These are phyloP conservation scores for Aspergillus cristatus DNA, from an alignment of 495 filamentous ascomycete species.

Conservation along the genomic window DNA sequence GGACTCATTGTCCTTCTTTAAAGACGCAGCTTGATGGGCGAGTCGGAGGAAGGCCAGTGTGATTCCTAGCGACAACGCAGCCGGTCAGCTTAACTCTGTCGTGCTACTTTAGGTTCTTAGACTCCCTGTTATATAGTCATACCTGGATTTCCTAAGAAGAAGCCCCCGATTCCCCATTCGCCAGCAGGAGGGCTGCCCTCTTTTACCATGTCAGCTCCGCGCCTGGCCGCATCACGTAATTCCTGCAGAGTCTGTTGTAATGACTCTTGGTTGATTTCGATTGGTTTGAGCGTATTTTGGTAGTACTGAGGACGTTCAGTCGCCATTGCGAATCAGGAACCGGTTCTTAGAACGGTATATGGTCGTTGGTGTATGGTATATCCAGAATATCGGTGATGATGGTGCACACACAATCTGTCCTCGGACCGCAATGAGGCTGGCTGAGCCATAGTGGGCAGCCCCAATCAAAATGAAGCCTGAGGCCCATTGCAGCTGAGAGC, in stretches of 20 bases:
- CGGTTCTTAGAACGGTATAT: no score
- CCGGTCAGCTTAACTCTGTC: no score
- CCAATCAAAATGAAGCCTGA: no score
- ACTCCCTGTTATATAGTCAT: constrained; percentile 1
- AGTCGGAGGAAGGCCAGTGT: constrained; percentile 30
- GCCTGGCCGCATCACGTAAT: constrained; percentile 19
- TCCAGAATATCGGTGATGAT: no score
- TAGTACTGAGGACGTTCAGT: constrained; percentile 13
- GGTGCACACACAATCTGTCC: no score
- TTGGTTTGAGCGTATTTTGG: constrained; percentile 9
- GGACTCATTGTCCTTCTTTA: constrained; percentile 5
- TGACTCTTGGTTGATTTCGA: constrained; percentile 3
- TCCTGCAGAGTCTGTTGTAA: constrained; percentile 15
- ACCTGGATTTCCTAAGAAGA: constrained; percentile 25
- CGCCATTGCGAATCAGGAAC: neutral
- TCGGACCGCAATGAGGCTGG: no score
- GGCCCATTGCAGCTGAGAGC: no score
- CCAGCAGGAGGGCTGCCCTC: constrained; percentile 13
- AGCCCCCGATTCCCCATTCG: constrained; percentile 17
- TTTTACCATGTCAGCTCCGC: constrained; percentile 19
- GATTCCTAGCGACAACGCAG: no score
- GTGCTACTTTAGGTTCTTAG: no score
- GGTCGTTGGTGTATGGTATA: no score
- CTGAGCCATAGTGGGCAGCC: no score
- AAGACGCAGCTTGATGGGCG: constrained; percentile 20